A percentile compares a stretch with the other conserved stretches of the same genome.
Conservation (phyloP, 2,329 filamentous ascomycete species). For the Ambrosiella beaveri region DNA sequence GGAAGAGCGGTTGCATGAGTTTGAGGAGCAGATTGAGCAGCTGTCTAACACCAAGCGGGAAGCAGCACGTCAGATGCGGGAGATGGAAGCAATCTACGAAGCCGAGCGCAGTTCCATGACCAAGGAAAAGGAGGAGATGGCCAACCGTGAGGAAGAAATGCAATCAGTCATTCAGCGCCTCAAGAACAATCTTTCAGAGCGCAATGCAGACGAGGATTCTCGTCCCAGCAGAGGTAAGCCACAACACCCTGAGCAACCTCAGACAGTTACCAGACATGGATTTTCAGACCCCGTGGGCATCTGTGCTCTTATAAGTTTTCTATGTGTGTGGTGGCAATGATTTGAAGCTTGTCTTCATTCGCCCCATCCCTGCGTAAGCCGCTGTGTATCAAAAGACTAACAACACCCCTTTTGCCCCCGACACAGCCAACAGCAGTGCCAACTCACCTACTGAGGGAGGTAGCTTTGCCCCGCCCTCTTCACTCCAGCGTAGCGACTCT, state of each 20-base stretch:
- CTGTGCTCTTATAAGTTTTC: not conserved
- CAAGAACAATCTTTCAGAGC: constrained; percentile 74
- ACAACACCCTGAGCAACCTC: not conserved
- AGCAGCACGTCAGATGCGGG: constrained; percentile 62
- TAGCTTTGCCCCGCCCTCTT: constrained; percentile 71
- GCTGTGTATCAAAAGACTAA: not conserved
- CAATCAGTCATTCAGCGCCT: constrained; percentile 76
- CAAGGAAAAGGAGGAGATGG: constrained; percentile 82
- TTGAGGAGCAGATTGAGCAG: constrained; percentile 64
- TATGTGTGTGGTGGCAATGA: not conserved
- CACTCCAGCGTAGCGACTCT: constrained; percentile 73
- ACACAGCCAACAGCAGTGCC: constrained; percentile 23
- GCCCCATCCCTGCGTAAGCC: not conserved
- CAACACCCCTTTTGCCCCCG: constrained; percentile 7
- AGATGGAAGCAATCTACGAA: constrained; percentile 87
- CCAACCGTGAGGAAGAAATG: constrained; percentile 74
- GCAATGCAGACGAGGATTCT: constrained; percentile 33
- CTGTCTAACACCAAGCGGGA: constrained; percentile 77
- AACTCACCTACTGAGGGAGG: constrained; percentile 53
- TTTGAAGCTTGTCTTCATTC: not conserved
- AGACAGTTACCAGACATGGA: not conserved
- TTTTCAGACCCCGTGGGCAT: not conserved
- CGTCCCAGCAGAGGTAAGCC: constrained; percentile 12
- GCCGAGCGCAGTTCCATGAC: constrained; percentile 71
- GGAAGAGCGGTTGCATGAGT: constrained; percentile 76